phyloP scores from a whole-genome alignment of 139 green algal species.

The Chlorella vulgaris region DNA sequence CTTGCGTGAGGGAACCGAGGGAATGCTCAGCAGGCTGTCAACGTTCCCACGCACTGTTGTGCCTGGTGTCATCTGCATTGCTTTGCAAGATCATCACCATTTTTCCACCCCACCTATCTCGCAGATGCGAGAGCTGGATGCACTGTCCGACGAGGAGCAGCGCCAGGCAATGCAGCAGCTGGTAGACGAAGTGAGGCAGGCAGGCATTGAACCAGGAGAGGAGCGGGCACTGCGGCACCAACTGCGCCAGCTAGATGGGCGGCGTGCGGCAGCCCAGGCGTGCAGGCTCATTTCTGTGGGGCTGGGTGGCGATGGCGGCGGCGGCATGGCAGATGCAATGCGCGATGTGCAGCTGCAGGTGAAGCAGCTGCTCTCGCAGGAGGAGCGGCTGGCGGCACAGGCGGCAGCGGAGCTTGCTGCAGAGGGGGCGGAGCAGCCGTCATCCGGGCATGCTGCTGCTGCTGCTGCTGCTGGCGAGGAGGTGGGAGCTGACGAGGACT shows the following conservation, averaged over 20 bases:
- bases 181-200: slow-evolving; percentile 43
- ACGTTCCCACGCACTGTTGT: no score
- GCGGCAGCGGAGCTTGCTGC: neutral
- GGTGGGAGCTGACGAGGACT: slow-evolving; percentile 11
- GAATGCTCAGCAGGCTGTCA: no score
- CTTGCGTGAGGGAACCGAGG: neutral
- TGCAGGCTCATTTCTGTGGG: slow-evolving; percentile 16
- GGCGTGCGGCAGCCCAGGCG: slow-evolving; percentile 41
- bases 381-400: slow-evolving; percentile 38
- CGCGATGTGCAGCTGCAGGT: slow-evolving; percentile 47
- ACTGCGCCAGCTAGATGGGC: slow-evolving; percentile 53
- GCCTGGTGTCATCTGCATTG: neutral
- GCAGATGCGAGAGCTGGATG: slow-evolving; percentile 47
- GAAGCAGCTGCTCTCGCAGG: slow-evolving; percentile 36
- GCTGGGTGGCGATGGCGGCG: slow-evolving; percentile 5
- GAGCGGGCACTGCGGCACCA: slow-evolving; percentile 46
- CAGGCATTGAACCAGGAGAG: slow-evolving; percentile 47
- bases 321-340: slow-evolving; percentile 44
- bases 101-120: neutral
- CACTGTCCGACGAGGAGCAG: slow-evolving; percentile 61
- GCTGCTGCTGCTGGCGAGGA: slow-evolving; percentile 32
- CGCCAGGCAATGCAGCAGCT: slow-evolving; percentile 48
- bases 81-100: neutral
- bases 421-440: slow-evolving; percentile 5
- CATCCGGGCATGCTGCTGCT: slow-evolving; percentile 16